phyloP scores from a whole-genome alignment of 768 basidiomycete species.

The Crepidotus variabilis region DNA sequence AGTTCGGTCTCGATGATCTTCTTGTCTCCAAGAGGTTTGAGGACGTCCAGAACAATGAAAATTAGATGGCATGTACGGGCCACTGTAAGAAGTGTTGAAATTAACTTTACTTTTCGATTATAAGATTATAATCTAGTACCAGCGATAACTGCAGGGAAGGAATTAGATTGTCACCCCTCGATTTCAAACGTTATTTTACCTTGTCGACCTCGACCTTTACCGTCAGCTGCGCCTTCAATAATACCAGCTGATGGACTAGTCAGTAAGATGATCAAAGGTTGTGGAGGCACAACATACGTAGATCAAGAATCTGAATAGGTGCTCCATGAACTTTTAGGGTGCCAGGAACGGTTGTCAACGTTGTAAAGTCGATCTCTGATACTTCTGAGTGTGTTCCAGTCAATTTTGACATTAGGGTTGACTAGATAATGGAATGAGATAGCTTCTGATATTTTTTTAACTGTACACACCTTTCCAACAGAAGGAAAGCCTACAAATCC shows the following conservation, averaged over 20 bases:
- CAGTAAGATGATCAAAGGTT: neutral
- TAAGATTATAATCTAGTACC: constrained; percentile 42
- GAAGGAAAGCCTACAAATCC: constrained; percentile 92
- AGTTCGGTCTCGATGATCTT: constrained; percentile 87
- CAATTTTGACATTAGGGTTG: constrained; percentile 90
- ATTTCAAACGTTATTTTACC: constrained; percentile 31
- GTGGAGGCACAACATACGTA: constrained; percentile 53
- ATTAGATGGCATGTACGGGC: constrained; percentile 98
- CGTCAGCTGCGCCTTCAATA: constrained; percentile 96
- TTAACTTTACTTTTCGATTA: neutral
- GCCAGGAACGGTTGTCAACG: constrained; percentile 92
- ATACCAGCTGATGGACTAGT: constrained; percentile 68
- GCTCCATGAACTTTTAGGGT: constrained; percentile 94
- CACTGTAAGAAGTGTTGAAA: constrained; percentile 44
- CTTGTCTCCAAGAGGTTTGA: constrained; percentile 97
- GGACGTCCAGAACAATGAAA: constrained; percentile 96
- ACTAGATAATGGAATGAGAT: constrained; percentile 39
- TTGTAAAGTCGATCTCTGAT: constrained; percentile 96
- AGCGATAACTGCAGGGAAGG: constrained; percentile 56
- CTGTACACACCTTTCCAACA: constrained; percentile 77
- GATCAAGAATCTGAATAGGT: constrained; percentile 90
- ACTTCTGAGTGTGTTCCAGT: constrained; percentile 97
- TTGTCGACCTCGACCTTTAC: constrained; percentile 94
- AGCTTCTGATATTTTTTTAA: neutral
- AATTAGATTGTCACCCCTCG: neutral